Base-by-base conservation (phyloP, 2,329 filamentous ascomycete genomes). In the Cladophialophora exuberans region DNA sequence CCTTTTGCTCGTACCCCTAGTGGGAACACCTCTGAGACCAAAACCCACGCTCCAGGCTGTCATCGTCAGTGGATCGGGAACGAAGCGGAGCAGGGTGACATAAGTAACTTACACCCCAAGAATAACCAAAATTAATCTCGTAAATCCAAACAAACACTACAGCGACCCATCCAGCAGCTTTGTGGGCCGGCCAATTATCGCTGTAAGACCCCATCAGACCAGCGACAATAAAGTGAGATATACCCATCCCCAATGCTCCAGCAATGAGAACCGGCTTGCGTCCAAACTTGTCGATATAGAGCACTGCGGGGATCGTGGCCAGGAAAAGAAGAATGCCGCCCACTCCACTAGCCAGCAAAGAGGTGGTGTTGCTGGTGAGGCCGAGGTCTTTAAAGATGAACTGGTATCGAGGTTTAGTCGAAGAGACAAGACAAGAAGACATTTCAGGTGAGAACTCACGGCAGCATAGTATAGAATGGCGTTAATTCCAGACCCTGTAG, bases 211-310 rank as follows among this genome's bases (percentile, higher is more conserved):
- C 88, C 3, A 85, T 78, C 54, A 90, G 86, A 26, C 82, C 77
- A 1, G 85, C 86, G 50, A 90, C 85, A 63, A 89, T 85, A 60
- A 89, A 80, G 66, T 89, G 87, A 63, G 83, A 88, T 3, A 77
- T 73, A 0, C 78, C 83, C 86, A 89, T 90, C 6, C 86, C 87
- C n/a, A 89, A 74, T 0, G 85, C 85, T 9, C 88, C 73, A 1
- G 64, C 64, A n/a, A 73, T 68, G 2, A 76, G 60, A 18, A 72
- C 65, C 20, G 66, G 65, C 58, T 70, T 72, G 3, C 73, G 68
- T 17, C 71, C 72, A 28, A 72, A 56, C 28, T 69, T 67, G 56
- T 74, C 72, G 26, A 74, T 65, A 64, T 67, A 73, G 7, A 74
- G 52, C 1, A 74, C 66, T 4, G 71, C 67, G 5, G 72, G 72